phyloP scores from a whole-genome alignment of 257 asterid species.

The Solanum bulbocastanum region DNA sequence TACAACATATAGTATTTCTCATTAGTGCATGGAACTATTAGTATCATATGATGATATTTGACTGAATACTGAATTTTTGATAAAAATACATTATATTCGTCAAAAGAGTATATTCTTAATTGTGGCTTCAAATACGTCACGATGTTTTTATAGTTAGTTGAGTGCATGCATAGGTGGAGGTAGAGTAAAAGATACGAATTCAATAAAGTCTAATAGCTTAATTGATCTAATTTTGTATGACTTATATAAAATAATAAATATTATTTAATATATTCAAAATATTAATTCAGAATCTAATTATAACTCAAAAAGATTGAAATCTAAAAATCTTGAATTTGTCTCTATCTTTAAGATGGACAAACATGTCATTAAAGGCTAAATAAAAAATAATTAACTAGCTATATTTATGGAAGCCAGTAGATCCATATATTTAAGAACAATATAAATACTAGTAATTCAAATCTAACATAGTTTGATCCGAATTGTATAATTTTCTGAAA shows the following conservation, averaged over 20 bases:
- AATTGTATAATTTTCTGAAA: too few species aligned
- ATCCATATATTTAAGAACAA: not conserved
- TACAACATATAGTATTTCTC: not conserved
- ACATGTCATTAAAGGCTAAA: not conserved
- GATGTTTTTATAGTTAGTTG: not conserved
- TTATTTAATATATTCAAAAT: too few species aligned
- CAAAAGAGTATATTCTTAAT: accelerated
- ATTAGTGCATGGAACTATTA: not conserved
- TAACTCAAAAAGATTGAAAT: too few species aligned
- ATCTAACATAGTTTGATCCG: too few species aligned
- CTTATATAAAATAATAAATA: too few species aligned
- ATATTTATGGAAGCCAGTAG: too few species aligned
- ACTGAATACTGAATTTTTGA: not conserved
- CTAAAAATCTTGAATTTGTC: not conserved
- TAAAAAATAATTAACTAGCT: not conserved
- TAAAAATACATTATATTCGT: too few species aligned
- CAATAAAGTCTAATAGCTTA: too few species aligned
- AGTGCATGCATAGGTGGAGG: not conserved
- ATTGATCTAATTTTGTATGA: not conserved
- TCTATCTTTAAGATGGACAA: too few species aligned
- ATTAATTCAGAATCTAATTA: too few species aligned
- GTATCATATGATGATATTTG: not conserved
- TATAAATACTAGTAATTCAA: too few species aligned
- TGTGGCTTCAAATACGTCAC: too few species aligned
- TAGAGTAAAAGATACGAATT: not conserved